Conservation (phyloP, 2,329 filamentous ascomycete genomes). For the Colletotrichum coccodes region DNA sequence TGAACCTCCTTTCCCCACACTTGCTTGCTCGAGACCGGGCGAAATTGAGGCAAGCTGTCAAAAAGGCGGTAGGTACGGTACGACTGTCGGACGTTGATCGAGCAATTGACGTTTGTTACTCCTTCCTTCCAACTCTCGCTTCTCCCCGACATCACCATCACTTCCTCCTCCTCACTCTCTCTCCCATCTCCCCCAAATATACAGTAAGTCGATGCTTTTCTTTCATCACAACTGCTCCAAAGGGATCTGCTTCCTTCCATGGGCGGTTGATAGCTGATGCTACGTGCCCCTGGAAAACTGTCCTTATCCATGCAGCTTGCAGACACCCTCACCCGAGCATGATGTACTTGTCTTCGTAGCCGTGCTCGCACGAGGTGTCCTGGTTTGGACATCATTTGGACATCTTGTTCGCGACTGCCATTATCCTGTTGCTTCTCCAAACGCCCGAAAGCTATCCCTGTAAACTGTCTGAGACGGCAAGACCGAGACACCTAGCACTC, state of each 20-base stretch:
- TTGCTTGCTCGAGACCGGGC: slow-evolving; percentile 29
- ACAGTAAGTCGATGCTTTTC: slow-evolving; percentile 5
- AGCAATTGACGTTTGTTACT: slow-evolving; percentile 6
- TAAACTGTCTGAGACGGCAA: slow-evolving; percentile 11
- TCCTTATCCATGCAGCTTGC: slow-evolving; percentile 23
- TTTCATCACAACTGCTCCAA: neutral
- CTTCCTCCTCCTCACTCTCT: neutral
- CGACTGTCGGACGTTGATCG: slow-evolving; percentile 25
- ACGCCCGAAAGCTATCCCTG: too few relatives aligned
- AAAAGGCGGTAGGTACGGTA: slow-evolving; percentile 39
- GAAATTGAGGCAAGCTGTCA: slow-evolving; percentile 47
- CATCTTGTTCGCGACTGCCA: neutral
- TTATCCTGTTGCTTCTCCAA: neutral
- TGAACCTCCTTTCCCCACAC: slow-evolving; percentile 41
- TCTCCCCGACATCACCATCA: slow-evolving; percentile 25
- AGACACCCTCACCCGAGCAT: neutral
- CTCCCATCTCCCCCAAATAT: neutral
- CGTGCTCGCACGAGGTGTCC: neutral
- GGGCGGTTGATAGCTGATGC: slow-evolving; percentile 3
- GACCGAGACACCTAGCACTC: neutral
- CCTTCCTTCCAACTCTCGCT: slow-evolving; percentile 18
- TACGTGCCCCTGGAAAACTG: slow-evolving; percentile 1
- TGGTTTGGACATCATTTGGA: neutral
- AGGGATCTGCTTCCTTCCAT: neutral
- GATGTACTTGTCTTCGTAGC: neutral